These are phyloP conservation scores for Exophiala lecanii-corni DNA, from an alignment of 2,329 filamentous ascomycete genomes.

Conservation along the genomic window DNA sequence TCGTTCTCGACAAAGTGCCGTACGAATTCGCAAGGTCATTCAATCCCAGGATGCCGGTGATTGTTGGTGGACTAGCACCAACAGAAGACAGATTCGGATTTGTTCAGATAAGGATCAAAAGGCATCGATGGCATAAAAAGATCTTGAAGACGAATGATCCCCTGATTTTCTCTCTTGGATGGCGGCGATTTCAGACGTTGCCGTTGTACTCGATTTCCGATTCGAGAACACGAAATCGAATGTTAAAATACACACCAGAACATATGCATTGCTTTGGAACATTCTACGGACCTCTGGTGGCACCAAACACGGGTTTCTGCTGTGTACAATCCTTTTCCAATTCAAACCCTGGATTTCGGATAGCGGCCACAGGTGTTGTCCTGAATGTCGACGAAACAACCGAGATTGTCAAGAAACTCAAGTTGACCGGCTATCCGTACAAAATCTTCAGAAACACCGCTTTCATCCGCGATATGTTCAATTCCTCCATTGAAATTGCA, in stretches of 20 bases:
- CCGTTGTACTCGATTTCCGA: slow-evolving; percentile 95
- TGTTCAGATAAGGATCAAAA: slow-evolving; percentile 92
- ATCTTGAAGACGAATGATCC: slow-evolving; percentile 98
- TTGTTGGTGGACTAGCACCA: slow-evolving; percentile 85
- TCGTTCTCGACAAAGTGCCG: slow-evolving; percentile 83
- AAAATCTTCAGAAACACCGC: slow-evolving; percentile 99
- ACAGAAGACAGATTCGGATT: slow-evolving; percentile 96
- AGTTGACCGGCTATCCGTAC: slow-evolving; percentile 86
- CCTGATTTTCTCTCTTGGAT: slow-evolving; percentile 92
- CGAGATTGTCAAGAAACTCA: slow-evolving; percentile 99
- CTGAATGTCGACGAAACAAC: slow-evolving; percentile 90
- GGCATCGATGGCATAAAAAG: slow-evolving; percentile 98
- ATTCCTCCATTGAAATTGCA: slow-evolving; percentile 82
- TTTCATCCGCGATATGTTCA: slow-evolving; percentile 99
- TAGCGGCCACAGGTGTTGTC: slow-evolving; percentile 90
- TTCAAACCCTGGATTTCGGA: slow-evolving; percentile 81
- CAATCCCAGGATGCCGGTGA: slow-evolving; percentile 73
- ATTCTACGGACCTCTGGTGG: slow-evolving; percentile 90
- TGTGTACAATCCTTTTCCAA: slow-evolving; percentile 86
- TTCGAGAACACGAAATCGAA: slow-evolving; percentile 85
- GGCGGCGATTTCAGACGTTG: slow-evolving; percentile 88
- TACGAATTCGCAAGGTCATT: slow-evolving; percentile 85
- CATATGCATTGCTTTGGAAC: slow-evolving; percentile 99
- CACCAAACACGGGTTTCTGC: slow-evolving; percentile 92
- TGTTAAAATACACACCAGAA: slow-evolving; percentile 98